phyloP scores from a whole-genome alignment of 140 eudicot genomes.

The Ambrosia hybrid region DNA sequence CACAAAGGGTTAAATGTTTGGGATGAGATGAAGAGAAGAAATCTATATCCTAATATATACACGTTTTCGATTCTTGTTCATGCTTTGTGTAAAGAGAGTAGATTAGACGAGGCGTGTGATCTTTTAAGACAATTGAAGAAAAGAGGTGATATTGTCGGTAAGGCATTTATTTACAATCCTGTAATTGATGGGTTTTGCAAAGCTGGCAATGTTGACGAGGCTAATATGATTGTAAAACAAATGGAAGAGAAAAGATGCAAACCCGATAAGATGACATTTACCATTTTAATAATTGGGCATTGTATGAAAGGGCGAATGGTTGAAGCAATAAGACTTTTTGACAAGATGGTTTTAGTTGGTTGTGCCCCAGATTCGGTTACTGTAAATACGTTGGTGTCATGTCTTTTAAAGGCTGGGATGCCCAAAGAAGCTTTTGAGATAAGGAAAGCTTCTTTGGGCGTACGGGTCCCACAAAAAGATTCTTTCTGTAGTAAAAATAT shows the following conservation, averaged over 20 bases:
- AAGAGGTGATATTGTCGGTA: slow-evolving; percentile 57
- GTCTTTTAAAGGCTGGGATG: slow-evolving; percentile 54
- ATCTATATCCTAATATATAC: slow-evolving; percentile 9
- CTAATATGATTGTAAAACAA: slow-evolving; percentile 62
- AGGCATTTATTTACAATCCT: slow-evolving; percentile 80
- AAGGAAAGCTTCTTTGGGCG: slow-evolving; percentile 44
- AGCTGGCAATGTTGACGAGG: slow-evolving; percentile 25
- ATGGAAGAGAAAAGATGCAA: slow-evolving; percentile 76
- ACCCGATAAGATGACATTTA: slow-evolving; percentile 44
- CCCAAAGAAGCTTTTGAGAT: slow-evolving; percentile 46
- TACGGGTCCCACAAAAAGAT: slow-evolving; percentile 36
- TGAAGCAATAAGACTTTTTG: slow-evolving; percentile 35
- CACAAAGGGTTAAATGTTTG: slow-evolving; percentile 56
- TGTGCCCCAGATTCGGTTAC: slow-evolving; percentile 47
- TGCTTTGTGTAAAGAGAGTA: slow-evolving; percentile 66
- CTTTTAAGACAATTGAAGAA: slow-evolving; percentile 51
- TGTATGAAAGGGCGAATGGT: no score
- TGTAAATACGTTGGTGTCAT: slow-evolving; percentile 63
- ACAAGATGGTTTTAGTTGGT: slow-evolving; percentile 21
- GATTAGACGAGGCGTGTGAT: slow-evolving; percentile 68
- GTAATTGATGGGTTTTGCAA: slow-evolving; percentile 91
- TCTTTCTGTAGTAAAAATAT: neutral
- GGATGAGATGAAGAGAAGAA: slow-evolving; percentile 59
- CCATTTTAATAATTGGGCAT: no score
- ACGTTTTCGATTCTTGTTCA: slow-evolving; percentile 59